These are phyloP conservation scores for Pythium brachiatum DNA, from an alignment of 352 stramenopile species.

Conservation along the genomic window DNA sequence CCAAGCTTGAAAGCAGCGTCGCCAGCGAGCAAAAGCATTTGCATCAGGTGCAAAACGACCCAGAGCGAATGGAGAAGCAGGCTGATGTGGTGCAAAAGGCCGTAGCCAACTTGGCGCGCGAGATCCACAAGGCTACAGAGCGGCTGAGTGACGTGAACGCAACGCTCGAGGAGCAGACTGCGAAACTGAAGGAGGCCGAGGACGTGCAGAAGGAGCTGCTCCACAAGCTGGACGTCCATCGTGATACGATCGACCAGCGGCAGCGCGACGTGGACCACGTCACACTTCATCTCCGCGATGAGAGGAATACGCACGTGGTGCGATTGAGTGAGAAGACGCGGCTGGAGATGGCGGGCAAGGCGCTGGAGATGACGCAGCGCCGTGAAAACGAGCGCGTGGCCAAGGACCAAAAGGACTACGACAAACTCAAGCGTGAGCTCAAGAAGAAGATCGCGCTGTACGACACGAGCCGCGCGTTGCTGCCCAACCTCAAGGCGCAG, in stretches of 20 bases:
- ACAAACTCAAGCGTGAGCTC: slow-evolving; percentile 80
- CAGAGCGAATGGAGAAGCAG: slow-evolving; percentile 83
- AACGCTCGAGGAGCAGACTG: slow-evolving; percentile 36
- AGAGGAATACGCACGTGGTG: slow-evolving; percentile 79
- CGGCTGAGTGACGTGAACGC: slow-evolving; percentile 37
- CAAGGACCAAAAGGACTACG: slow-evolving; percentile 77
- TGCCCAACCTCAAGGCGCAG: slow-evolving; percentile 80
- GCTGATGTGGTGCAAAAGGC: slow-evolving; percentile 84
- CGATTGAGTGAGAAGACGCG: slow-evolving; percentile 67
- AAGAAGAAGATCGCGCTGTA: slow-evolving; percentile 86
- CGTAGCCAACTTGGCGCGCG: slow-evolving; percentile 58
- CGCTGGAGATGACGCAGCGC: slow-evolving; percentile 43
- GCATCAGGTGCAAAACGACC: slow-evolving; percentile 65
- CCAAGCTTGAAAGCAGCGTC: slow-evolving; percentile 42
- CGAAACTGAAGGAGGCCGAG: slow-evolving; percentile 70
- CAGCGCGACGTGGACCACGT: slow-evolving; percentile 91
- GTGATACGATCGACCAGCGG: slow-evolving; percentile 88
- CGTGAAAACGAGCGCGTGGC: slow-evolving; percentile 64
- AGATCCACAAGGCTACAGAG: slow-evolving; percentile 53
- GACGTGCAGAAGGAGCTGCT: slow-evolving; percentile 74
- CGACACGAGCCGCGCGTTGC: slow-evolving; percentile 66
- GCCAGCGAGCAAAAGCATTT: slow-evolving; percentile 58
- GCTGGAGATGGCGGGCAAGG: slow-evolving; percentile 61
- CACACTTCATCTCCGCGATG: slow-evolving; percentile 79
- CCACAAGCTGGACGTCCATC: slow-evolving; percentile 88